Evolutionary conservation across 306 rosid genomes (phyloP).

Genomic region (Potentilla sterilis): DNA sequence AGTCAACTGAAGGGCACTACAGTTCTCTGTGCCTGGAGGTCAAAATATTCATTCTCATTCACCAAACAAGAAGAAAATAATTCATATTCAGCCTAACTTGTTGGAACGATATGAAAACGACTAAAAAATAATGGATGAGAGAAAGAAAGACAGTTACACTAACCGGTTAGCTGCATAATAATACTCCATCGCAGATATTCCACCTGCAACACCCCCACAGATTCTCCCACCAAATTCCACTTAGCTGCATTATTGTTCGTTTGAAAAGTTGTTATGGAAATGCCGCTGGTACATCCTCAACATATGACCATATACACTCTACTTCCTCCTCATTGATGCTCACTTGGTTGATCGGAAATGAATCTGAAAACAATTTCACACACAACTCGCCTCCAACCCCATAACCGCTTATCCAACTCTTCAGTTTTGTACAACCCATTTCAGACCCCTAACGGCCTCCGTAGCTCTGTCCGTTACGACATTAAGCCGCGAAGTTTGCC

Average conservation of each 20-base stretch:
- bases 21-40: too few species aligned
- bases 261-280: constrained; percentile 9
- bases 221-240: background rate
- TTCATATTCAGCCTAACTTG: too few species aligned
- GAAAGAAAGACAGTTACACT: background rate
- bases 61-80: too few species aligned
- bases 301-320: background rate
- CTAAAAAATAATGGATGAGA: background rate
- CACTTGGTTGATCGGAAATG: constrained; percentile 10
- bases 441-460: background rate
- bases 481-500: background rate
- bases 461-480: constrained; percentile 1
- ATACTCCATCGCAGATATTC: too few species aligned
- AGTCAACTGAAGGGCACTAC: too few species aligned
- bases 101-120: background rate
- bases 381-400: constrained; percentile 1
- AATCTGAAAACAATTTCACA: constrained; percentile 25
- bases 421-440: background rate
- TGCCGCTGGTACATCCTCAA: background rate
- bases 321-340: background rate
- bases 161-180: background rate
- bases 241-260: background rate
- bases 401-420: constrained; percentile 1
- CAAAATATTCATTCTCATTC: too few species aligned
- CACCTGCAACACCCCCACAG: background rate